Percentiles rank a stretch among this genome's conserved stretches.
These are phyloP conservation scores for Sclerotinia subarctica DNA, from an alignment of 2,329 filamentous ascomycete species.

Conservation along the genomic window DNA sequence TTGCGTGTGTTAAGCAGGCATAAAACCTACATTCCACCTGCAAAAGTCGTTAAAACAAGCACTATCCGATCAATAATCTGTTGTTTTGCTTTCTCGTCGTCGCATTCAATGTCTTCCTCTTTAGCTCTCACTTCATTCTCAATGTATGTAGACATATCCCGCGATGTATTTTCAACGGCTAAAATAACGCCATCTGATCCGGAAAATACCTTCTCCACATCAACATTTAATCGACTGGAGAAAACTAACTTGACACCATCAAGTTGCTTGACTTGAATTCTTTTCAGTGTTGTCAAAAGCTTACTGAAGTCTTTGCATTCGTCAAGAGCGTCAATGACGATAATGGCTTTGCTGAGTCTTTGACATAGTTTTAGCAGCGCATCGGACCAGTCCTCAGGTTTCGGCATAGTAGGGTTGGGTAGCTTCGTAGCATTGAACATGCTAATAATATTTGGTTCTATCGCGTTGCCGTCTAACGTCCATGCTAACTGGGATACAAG, in stretches of 20 bases:
- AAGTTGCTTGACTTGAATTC: not conserved
- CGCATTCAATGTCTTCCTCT: not conserved
- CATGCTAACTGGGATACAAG: conserved; percentile 9
- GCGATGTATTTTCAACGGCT: not conserved
- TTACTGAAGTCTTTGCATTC: not conserved
- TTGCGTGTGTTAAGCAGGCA: not conserved
- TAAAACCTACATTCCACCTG: not conserved
- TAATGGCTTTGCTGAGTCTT: not conserved
- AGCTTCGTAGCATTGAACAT: not conserved
- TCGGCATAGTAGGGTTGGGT: not conserved
- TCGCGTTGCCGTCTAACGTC: not conserved
- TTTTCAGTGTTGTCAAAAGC: not conserved
- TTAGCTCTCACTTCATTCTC: not conserved
- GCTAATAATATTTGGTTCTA: not conserved
- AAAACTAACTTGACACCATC: not conserved
- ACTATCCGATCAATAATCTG: not conserved
- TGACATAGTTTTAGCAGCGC: conserved; percentile 4
- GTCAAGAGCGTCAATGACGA: conserved; percentile 2
- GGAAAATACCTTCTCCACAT: not conserved
- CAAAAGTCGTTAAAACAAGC: not conserved
- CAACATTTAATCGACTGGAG: not conserved
- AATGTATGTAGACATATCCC: not conserved
- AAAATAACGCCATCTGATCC: not conserved
- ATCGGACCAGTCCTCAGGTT: not conserved
- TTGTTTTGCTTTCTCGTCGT: not conserved